Conservation (phyloP, 768 basidiomycete genomes). For the Leccinum pellstonianum region DNA sequence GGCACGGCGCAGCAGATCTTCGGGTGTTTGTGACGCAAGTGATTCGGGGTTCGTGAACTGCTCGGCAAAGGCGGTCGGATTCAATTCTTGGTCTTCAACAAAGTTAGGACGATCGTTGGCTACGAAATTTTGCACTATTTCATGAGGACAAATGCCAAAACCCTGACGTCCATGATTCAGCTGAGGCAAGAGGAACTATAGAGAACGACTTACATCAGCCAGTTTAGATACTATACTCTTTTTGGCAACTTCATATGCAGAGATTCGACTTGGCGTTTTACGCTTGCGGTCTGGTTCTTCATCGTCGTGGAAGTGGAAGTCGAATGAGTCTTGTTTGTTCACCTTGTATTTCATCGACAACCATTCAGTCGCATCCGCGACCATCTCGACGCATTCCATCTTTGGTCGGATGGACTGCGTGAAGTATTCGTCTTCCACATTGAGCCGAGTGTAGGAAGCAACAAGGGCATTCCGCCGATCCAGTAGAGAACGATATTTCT, state of each 20-base stretch:
- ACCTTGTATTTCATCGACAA: slow-evolving; percentile 80
- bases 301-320: slow-evolving; percentile 72
- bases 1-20: slow-evolving; percentile 70
- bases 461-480: slow-evolving; percentile 67
- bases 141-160: slow-evolving; percentile 78
- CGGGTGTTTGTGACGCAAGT: slow-evolving; percentile 51
- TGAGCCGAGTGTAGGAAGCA: slow-evolving; percentile 65
- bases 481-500: slow-evolving; percentile 83
- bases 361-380: slow-evolving; percentile 92
- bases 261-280: slow-evolving; percentile 82
- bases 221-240: slow-evolving; percentile 74
- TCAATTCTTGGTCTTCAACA: slow-evolving; percentile 77
- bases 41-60: slow-evolving; percentile 78
- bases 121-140: slow-evolving; percentile 84
- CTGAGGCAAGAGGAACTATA: neutral
- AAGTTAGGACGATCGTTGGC: slow-evolving; percentile 59
- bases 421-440: slow-evolving; percentile 73
- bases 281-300: slow-evolving; percentile 58
- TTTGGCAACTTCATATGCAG: slow-evolving; percentile 81
- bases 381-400: slow-evolving; percentile 81
- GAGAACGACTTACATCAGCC: slow-evolving; percentile 60
- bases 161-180: slow-evolving; percentile 46
- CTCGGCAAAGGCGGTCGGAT: slow-evolving; percentile 80
- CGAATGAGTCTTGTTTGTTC: slow-evolving; percentile 58
- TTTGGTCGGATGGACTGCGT: slow-evolving; percentile 63